Base-by-base conservation (phyloP, 2,329 filamentous ascomycete genomes). In the Zymoseptoria passerinii region DNA sequence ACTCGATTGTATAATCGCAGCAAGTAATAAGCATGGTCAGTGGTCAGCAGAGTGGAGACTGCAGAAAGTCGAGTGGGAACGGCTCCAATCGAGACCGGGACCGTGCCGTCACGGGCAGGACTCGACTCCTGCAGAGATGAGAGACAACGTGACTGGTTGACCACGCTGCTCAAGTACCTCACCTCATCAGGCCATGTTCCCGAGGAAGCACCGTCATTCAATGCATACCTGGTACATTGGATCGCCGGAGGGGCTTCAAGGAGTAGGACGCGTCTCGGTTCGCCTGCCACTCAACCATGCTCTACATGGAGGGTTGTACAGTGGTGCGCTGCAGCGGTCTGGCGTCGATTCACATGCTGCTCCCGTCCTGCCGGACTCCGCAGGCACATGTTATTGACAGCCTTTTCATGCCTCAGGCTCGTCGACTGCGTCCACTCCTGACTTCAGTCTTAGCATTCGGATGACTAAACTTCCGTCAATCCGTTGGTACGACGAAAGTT, bases 131-230 rank as follows among this genome's bases (percentile, higher is more conserved):
- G 75, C 75, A 77, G 72, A 65, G 67, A 64, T 61, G 61, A 65
- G 62, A 70, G 76, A 77, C 77, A 78, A 77, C 75, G 73, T 78
- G 75, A 78, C 76, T 78, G 76, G 75, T 63, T 65, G 66, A 68
- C 64, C 67, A 72, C 72, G 64, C 56, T 44, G 35, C 35, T 48
- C 54, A 28, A 51, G 48, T 48, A 48, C 40, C 50, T 56, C 54
- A 55, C 35, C 35, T 50, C 48, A 23, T 28, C n/a, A 48, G 54
- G 19, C n/a, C 54, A 28, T 27, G 54, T 27, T 29, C n/a, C 23
- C 20, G 29, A 20, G 19, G 20, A 28, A 48, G 50, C 61, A 63
- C 61, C 35, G 35, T 44, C 35, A 44, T 44, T 44, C 35, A 13
- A 13, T 44, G 35, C 35, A 44, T 44, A 40, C 35, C 35, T 40